Conservation (phyloP, 768 basidiomycete species). For the Rhizopogon rudus region DNA sequence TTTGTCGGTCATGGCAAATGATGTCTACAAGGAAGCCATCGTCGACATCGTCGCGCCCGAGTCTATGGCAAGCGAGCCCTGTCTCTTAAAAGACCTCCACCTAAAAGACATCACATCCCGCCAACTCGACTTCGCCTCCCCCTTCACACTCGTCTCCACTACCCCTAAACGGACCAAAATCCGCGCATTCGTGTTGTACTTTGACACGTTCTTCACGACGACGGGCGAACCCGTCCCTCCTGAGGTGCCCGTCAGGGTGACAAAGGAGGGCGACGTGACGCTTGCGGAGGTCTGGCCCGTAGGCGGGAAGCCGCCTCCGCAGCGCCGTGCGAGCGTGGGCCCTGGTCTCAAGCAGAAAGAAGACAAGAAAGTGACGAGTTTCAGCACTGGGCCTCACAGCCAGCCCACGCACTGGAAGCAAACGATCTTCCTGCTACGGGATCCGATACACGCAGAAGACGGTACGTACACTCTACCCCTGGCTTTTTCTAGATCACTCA, state of each 20-base stretch:
- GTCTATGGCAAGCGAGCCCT: constrained; percentile 59
- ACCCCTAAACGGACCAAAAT: constrained; percentile 58
- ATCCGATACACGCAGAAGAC: constrained; percentile 72
- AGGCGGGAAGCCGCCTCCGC: constrained; percentile 56
- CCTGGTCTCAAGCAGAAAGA: constrained; percentile 36
- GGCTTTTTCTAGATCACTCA: not conserved
- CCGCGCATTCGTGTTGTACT: constrained; percentile 84
- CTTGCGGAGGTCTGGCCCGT: constrained; percentile 82
- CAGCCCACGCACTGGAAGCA: constrained; percentile 97
- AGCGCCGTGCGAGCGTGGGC: constrained; percentile 56
- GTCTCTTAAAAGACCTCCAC: constrained; percentile 71
- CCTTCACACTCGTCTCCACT: constrained; percentile 70
- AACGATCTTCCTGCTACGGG: constrained; percentile 79
- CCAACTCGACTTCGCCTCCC: constrained; percentile 75
- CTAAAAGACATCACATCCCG: constrained; percentile 57
- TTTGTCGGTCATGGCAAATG: constrained; percentile 73
- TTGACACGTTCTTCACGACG: constrained; percentile 88
- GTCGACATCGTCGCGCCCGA: constrained; percentile 73
- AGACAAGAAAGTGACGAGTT: constrained; percentile 48
- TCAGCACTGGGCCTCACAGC: constrained; percentile 88
- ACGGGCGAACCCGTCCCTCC: constrained; percentile 49
- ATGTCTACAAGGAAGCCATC: constrained; percentile 76
- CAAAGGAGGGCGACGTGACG: constrained; percentile 52
- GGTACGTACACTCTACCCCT: constrained; percentile 39
- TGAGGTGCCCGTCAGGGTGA: constrained; percentile 46